These are phyloP conservation scores for Metarhizium guizhouense DNA, from an alignment of 2,329 filamentous ascomycete genomes.

Conservation along the genomic window DNA sequence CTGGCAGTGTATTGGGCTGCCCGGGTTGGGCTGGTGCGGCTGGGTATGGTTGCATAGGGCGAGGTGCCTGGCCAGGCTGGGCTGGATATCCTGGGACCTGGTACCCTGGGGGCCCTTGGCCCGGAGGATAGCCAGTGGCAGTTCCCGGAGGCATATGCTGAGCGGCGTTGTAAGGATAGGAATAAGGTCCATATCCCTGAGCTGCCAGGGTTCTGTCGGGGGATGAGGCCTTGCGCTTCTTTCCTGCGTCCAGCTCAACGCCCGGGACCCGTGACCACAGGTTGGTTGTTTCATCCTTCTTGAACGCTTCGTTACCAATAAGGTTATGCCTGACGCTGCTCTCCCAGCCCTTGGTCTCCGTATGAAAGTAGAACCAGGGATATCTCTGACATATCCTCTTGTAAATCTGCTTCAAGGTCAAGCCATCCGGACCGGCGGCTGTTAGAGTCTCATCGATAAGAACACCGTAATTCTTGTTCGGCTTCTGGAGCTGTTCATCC, in stretches of 20 bases:
- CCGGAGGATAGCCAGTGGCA: slow-evolving; percentile 21
- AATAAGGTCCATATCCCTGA: slow-evolving; percentile 28
- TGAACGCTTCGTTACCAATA: slow-evolving; percentile 53
- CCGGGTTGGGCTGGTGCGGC: slow-evolving; percentile 8
- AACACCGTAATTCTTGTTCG: slow-evolving; percentile 53
- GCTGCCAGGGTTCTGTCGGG: slow-evolving; percentile 37
- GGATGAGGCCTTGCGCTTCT: slow-evolving; percentile 48
- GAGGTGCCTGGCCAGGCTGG: slow-evolving; percentile 19
- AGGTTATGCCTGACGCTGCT: slow-evolving; percentile 57
- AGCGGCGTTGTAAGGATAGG: slow-evolving; percentile 23
- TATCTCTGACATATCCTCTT: slow-evolving; percentile 50
- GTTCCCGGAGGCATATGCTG: slow-evolving; percentile 25
- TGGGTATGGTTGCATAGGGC: slow-evolving; percentile 22
- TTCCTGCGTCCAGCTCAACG: slow-evolving; percentile 50
- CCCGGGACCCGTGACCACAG: slow-evolving; percentile 50
- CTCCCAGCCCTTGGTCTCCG: slow-evolving; percentile 57
- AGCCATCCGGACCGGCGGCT: slow-evolving; percentile 42
- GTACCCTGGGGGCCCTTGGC: slow-evolving; percentile 25
- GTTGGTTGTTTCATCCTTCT: slow-evolving; percentile 46
- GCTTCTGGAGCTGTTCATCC: slow-evolving; percentile 49
- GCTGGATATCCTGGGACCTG: slow-evolving; percentile 23
- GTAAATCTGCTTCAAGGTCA: slow-evolving; percentile 54
- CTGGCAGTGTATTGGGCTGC: slow-evolving; percentile 11
- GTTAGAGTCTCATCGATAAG: slow-evolving; percentile 52
- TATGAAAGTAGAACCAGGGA: slow-evolving; percentile 50